Percentiles rank a stretch among this genome's conserved stretches.
phyloP scores from a whole-genome alignment of 2,329 filamentous ascomycete species.

The Aureobasidium pullulans region DNA sequence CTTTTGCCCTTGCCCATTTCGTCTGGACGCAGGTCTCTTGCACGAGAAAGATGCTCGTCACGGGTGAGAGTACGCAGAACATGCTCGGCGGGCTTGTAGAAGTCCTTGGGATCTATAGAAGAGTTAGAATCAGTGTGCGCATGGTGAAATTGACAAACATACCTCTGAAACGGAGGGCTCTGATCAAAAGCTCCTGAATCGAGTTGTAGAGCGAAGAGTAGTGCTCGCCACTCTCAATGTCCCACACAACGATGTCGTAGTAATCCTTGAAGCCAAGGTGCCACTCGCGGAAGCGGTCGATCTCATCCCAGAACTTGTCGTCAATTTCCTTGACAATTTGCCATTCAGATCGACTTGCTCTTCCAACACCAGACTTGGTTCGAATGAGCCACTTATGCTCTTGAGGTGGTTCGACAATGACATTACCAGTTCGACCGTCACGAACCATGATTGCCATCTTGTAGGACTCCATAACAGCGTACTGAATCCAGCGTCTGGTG shows the following conservation, averaged over 20 bases:
- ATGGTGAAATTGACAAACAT: not conserved
- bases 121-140: not conserved
- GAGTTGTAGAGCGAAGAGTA: constrained; percentile 19
- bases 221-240: constrained; percentile 27
- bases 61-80: constrained; percentile 32
- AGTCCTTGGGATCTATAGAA: constrained; percentile 20
- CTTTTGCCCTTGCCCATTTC: constrained; percentile 23
- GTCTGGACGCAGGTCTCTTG: constrained; percentile 31
- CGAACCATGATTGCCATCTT: constrained; percentile 34
- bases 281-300: constrained; percentile 11
- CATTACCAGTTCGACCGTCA: constrained; percentile 9
- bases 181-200: constrained; percentile 28
- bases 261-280: constrained; percentile 33
- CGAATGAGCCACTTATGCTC: constrained; percentile 34
- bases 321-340: constrained; percentile 29
- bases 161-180: constrained; percentile 29
- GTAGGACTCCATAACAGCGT: constrained; percentile 33
- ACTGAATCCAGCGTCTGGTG: constrained; percentile 37
- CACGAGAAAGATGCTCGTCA: constrained; percentile 28
- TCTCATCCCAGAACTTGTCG: constrained; percentile 16
- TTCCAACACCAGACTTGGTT: constrained; percentile 32
- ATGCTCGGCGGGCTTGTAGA: constrained; percentile 27
- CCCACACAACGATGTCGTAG: constrained; percentile 34
- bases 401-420: constrained; percentile 23
- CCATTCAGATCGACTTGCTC: constrained; percentile 34